These are phyloP conservation scores for Xylaria flabelliformis DNA, from an alignment of 495 filamentous ascomycete species.

Conservation along the genomic window DNA sequence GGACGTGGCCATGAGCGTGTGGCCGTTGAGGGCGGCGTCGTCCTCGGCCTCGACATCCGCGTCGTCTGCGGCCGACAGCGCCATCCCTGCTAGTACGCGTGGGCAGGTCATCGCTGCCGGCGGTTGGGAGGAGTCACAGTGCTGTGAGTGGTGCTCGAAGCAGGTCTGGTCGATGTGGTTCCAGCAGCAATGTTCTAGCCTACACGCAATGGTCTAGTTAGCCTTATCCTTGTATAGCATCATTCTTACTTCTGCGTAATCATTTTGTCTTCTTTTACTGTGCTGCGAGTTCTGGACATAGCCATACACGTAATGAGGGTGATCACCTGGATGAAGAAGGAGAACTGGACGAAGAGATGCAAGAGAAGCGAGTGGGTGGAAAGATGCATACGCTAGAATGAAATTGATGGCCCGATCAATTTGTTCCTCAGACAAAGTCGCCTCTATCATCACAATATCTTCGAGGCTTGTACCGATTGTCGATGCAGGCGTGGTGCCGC, in stretches of 20 bases:
- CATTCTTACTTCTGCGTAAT: background rate
- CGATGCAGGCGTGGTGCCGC: constrained; percentile 4
- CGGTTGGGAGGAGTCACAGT: constrained; percentile 1
- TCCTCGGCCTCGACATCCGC: background rate
- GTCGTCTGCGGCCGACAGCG: background rate
- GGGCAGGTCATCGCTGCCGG: background rate
- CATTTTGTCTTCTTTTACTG: background rate
- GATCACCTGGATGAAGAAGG: background rate
- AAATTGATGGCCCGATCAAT: constrained; percentile 57
- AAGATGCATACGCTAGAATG: constrained; percentile 50
- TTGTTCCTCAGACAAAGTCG: constrained; percentile 40
- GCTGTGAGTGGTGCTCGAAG: constrained; percentile 37
- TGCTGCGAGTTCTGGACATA: background rate
- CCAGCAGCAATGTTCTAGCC: constrained; percentile 59
- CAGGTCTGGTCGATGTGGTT: constrained; percentile 48
- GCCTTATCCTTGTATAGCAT: background rate
- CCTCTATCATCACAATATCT: background rate
- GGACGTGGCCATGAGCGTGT: constrained; percentile 55
- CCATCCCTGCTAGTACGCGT: background rate
- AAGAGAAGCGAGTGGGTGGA: constrained; percentile 3
- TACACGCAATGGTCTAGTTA: constrained; percentile 23
- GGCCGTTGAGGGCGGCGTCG: constrained; percentile 38
- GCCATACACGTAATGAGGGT: constrained; percentile 12
- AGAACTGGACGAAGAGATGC: background rate
- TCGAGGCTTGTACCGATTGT: constrained; percentile 4